Evolutionary conservation across 495 filamentous ascomycete genomes (phyloP).

Genomic region (Penicillium waksmanii): DNA sequence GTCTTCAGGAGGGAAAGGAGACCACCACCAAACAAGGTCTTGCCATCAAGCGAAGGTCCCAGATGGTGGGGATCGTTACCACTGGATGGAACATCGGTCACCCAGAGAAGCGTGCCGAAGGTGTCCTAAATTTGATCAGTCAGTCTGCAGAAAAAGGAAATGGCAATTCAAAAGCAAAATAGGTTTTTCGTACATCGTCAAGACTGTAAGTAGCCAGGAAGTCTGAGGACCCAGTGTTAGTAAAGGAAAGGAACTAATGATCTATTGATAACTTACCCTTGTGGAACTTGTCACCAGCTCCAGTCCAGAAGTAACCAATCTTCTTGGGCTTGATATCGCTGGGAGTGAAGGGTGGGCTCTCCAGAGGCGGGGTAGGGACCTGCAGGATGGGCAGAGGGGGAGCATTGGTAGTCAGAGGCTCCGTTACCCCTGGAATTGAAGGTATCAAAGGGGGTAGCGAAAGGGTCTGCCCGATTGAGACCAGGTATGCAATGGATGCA

Average conservation of each 20-base stretch:
- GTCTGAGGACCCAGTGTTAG: slow-evolving; percentile 34
- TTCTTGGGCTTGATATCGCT: slow-evolving; percentile 66
- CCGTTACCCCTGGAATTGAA: slow-evolving; percentile 60
- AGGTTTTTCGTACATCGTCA: slow-evolving; percentile 49
- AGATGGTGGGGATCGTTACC: slow-evolving; percentile 67
- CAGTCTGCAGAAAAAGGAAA: slow-evolving; percentile 1
- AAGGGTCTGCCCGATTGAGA: slow-evolving; percentile 31
- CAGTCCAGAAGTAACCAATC: slow-evolving; percentile 69
- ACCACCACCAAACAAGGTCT: slow-evolving; percentile 62
- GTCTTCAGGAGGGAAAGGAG: slow-evolving; percentile 65
- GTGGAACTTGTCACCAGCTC: slow-evolving; percentile 61
- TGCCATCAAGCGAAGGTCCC: slow-evolving; percentile 59
- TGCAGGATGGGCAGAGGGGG: slow-evolving; percentile 62
- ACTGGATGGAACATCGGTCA: slow-evolving; percentile 62
- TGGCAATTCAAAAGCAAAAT: background rate
- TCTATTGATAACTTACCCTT: slow-evolving; percentile 29
- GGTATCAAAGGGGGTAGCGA: slow-evolving; percentile 60
- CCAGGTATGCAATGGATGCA: slow-evolving; percentile 21
- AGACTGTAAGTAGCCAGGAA: slow-evolving; percentile 64
- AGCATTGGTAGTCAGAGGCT: slow-evolving; percentile 50
- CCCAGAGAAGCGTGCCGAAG: slow-evolving; percentile 60
- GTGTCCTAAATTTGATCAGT: slow-evolving; percentile 46
- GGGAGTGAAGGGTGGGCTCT: slow-evolving; percentile 55
- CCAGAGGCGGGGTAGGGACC: slow-evolving; percentile 58
- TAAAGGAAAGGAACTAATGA: too few species aligned